Base-by-base conservation (phyloP, 208 protist genomes). In the Trypanosoma theileri region DNA sequence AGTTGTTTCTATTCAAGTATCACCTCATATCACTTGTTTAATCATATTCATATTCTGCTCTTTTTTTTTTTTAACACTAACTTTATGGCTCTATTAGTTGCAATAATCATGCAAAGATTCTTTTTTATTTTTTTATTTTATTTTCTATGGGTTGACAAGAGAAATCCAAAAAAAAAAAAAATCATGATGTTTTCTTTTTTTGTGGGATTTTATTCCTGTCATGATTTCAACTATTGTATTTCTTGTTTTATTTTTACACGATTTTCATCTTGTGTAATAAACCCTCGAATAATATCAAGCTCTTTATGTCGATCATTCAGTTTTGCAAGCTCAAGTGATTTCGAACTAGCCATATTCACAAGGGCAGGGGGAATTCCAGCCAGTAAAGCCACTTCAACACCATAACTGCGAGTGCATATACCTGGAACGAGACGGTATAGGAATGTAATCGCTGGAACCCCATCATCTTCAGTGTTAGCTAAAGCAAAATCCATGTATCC, bases 351-450 rank as follows among this genome's bases (percentile, higher is more conserved):
- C 31, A 83, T 65, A 16, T 87, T 73, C 17, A 92, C 80, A 57
- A 93, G 41, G 3, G 71, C 44, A 7, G 77, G 69, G 9, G 75
- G 72, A 62, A 98, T 86, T 45, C 91, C 92, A 24, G 95, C 93
- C 71, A 96, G 85, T 19, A 84, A 55, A 0, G 95, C 95, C 24
- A 98, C 93, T 58, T 97, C 92, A 16, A 98, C 84, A 51, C 95
- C 95, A 70, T 96, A 98, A 76, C 88, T 96, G 19, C 88, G 76
- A 14, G 83, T 75, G 61, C 88, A 97, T 26, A 97, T 83, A 22
- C 95, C 95, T 4, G 72, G 73, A 31, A 92, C 84, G 4, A 97
- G 82, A 17, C 84, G 84, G 71, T 97, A 97, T 35, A 97, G 58
- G 78, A 98, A 97, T 16, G 80, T 91, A 21, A 97, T 76, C 14